phyloP scores from a whole-genome alignment of 2,329 filamentous ascomycete species.

The Domatiomyces catenatus region DNA sequence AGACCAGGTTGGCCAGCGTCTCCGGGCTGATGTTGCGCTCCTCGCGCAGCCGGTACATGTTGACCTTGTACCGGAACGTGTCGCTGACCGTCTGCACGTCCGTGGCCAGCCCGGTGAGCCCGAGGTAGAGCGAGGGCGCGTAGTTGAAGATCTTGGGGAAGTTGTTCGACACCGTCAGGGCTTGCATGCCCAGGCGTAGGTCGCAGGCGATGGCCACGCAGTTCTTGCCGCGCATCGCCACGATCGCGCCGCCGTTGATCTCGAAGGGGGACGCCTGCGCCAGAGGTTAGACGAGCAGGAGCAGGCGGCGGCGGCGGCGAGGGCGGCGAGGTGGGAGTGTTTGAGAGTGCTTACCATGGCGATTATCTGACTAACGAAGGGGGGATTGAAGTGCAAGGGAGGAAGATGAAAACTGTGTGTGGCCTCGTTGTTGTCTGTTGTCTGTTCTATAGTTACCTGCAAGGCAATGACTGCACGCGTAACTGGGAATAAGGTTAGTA shows the following conservation, averaged over 20 bases:
- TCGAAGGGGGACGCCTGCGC: conserved; percentile 74
- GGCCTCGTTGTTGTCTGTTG: background rate
- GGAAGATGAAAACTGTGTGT: conserved; percentile 1
- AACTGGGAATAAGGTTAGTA: background rate
- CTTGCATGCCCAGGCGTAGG: conserved; percentile 88
- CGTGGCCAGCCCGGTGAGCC: conserved; percentile 88
- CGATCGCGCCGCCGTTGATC: conserved; percentile 92
- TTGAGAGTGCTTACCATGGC: conserved; percentile 21
- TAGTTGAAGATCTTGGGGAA: conserved; percentile 99
- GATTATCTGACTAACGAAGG: conserved; percentile 5
- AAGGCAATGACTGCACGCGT: background rate
- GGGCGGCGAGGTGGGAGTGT: conserved; percentile 6
- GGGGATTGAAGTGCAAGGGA: conserved; percentile 6
- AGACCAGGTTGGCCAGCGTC: conserved; percentile 93
- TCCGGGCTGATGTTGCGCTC: conserved; percentile 89
- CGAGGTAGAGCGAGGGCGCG: conserved; percentile 77
- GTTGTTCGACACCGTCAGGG: conserved; percentile 97
- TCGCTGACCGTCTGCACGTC: conserved; percentile 90
- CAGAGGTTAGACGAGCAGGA: conserved; percentile 18
- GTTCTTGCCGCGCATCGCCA: conserved; percentile 99
- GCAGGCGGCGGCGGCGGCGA: too few species aligned
- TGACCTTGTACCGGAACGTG: conserved; percentile 98
- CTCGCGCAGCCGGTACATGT: conserved; percentile 98
- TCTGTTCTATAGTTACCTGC: background rate
- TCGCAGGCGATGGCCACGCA: conserved; percentile 99